Evolutionary conservation across 495 filamentous ascomycete genomes (phyloP), one percentile per base, ranked within the genome.

Genomic region (Saxophila tyrrhenica): DNA sequence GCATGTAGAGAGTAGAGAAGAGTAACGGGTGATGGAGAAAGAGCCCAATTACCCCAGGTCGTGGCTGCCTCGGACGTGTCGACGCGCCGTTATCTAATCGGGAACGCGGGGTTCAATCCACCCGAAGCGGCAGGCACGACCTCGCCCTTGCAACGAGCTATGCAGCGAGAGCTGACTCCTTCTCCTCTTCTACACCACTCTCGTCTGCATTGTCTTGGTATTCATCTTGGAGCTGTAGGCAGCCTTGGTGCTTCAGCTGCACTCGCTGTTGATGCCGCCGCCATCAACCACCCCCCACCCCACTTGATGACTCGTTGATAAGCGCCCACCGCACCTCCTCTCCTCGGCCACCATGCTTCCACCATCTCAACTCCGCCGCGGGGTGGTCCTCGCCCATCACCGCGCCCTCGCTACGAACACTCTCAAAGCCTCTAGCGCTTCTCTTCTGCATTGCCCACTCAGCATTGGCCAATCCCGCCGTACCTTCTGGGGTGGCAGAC

Each of bases 401-500:
- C 24, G 16, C 11, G 5, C 48, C 13, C 24, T 39, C 19, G 11
- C 19, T 13, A 19, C 48, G 3, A 11, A 9, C 2, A 19, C 48
- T 20, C 19, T 50, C 10, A 35, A 35, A n/a, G 48, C 29, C 16
- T 19, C 25, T 17, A 19, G 23, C 2, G 2, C 48, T 11, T 50
- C 48, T 19, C 3, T 50, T 2, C 45, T 48, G 21, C 5, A 13
- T n/a, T n/a, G n/a, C n/a, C n/a, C n/a, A 35, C 5, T 13, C 29
- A 9, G 13, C 19, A 23, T 20, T 23, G 3, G 20, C 23, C 45
- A 23, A 23, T 9, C 10, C 45, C 45, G 45, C 35, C 47, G 53
- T 1, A 1, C 13, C 48, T 50, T 56, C 54, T 56, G 53, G 48
- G 24, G 23, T 24, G 5, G 29, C 7, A 35, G 29, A 35, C 46